Evolutionary conservation across 1,284 basidiomycete species (phyloP).

Genomic region (Taiwanofungus camphoratus): DNA sequence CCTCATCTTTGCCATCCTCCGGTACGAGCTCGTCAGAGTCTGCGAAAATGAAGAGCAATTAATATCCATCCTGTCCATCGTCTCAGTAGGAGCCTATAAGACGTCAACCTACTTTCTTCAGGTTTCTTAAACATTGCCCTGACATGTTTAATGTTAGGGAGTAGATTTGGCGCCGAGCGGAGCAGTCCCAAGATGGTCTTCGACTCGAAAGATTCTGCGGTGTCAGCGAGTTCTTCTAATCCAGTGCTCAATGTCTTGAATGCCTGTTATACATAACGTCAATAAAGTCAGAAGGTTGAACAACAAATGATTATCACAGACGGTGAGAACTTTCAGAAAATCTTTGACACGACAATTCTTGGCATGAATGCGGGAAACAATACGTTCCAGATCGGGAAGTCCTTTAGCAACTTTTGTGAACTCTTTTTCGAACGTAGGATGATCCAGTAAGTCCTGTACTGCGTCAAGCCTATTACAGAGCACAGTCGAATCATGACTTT

Average conservation of each 20-base stretch:
- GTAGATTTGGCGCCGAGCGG: conserved; percentile 76
- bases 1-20: conserved; percentile 75
- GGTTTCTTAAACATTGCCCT: conserved; percentile 65
- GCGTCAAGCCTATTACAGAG: conserved; percentile 69
- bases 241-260: conserved; percentile 73
- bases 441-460: conserved; percentile 80
- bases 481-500: conserved; percentile 3
- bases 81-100: not conserved
- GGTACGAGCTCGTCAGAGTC: conserved; percentile 69
- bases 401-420: conserved; percentile 76
- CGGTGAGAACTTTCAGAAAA: conserved; percentile 77
- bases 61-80: not conserved
- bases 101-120: conserved; percentile 60
- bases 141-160: conserved; percentile 65
- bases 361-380: conserved; percentile 91
- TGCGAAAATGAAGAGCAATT: conserved; percentile 19
- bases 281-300: not conserved
- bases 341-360: conserved; percentile 83
- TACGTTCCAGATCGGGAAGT: conserved; percentile 88
- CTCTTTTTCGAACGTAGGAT: conserved; percentile 68
- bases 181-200: conserved; percentile 71
- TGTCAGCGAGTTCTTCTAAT: conserved; percentile 55
- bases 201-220: conserved; percentile 71
- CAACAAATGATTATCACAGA: conserved; percentile 29
- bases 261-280: conserved; percentile 39